phyloP scores from a whole-genome alignment of 2,329 filamentous ascomycete genomes.

The Exophiala spinifera region DNA sequence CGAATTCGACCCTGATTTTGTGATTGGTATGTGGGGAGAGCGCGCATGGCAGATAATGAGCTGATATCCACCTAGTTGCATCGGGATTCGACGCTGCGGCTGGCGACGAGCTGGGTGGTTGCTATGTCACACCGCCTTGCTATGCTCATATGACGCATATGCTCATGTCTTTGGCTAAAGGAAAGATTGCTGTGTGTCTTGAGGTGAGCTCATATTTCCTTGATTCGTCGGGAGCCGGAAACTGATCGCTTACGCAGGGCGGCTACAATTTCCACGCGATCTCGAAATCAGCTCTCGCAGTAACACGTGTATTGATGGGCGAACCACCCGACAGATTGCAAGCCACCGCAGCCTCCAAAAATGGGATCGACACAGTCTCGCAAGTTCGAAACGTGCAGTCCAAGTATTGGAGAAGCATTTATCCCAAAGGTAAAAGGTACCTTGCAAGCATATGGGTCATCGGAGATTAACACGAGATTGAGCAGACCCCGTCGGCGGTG shows the following conservation, averaged over 20 bases:
- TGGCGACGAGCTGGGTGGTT: slow-evolving; percentile 88
- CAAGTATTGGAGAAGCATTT: slow-evolving; percentile 82
- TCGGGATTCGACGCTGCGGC: slow-evolving; percentile 94
- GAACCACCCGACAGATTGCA: slow-evolving; percentile 71
- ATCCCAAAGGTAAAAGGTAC: slow-evolving; percentile 61
- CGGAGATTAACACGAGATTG: slow-evolving; percentile 57
- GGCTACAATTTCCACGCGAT: slow-evolving; percentile 94
- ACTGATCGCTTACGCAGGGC: slow-evolving; percentile 45
- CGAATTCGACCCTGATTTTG: slow-evolving; percentile 90
- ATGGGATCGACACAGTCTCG: slow-evolving; percentile 56
- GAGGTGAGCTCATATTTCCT: slow-evolving; percentile 50
- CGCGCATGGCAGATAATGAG: background rate
- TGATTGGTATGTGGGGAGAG: slow-evolving; percentile 58
- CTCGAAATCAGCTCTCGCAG: slow-evolving; percentile 84
- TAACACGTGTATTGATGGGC: slow-evolving; percentile 90
- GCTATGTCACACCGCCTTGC: slow-evolving; percentile 83
- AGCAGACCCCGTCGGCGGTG: slow-evolving; percentile 48
- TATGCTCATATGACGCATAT: slow-evolving; percentile 99
- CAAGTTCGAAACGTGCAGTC: slow-evolving; percentile 59
- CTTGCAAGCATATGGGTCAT: too few species aligned
- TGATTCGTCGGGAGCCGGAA: background rate
- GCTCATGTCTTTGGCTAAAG: slow-evolving; percentile 90
- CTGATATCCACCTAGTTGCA: slow-evolving; percentile 57
- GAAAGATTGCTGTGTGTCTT: slow-evolving; percentile 86
- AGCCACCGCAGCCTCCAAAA: slow-evolving; percentile 46